Base-by-base conservation (phyloP, 306 rosid genomes). In the Cajanus cajan region DNA sequence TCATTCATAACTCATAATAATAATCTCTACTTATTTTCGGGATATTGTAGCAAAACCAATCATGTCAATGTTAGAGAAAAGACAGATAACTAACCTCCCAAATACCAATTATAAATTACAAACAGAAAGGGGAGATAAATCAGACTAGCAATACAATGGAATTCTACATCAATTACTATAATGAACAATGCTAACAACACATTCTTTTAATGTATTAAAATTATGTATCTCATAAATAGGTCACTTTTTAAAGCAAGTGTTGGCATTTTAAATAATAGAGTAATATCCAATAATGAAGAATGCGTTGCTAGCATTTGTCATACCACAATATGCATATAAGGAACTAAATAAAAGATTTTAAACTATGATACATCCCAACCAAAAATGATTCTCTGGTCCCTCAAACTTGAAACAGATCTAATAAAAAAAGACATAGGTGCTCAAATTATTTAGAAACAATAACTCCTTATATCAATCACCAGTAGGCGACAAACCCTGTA, bases 1-100 rank as follows among this genome's bases (percentile, higher is more conserved):
- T 63, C 51, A 47, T 25, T 48, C 36, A 43, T 40, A 65, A 76
- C 65, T 64, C 21, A 77, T 14, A 28, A 34, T 8, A 44, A 12
- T 19, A 63, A 41, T 64, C 65, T 64, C 40, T 25, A 39, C 81
- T 68, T 18, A 78, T 79, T 71, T n/a, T 59, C 9, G 48, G 40
- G 71, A 79, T 36, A 19, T 36, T 8, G 31, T 39, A 36, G 43
- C 58, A 25, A 47, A 59, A 22, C 22, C 33, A 33, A 71, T 36
- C 25, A 9, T 36, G 15, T 64, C 15, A 45, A 22, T 21, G 7
- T 34, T 9, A 45, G 54, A 45, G 19, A 59, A 45, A 79, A 33
- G 15, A 57, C 43, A 8, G 62, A 59, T 31, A 57, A 19, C 62
- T 14, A 77, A 52, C 10, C 16, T 68, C 44, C 11, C 11, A 12